Percentiles rank a stretch among this genome's conserved stretches.
Conservation (phyloP, 805 yeast genomes). For the Candida rishiriensis region DNA sequence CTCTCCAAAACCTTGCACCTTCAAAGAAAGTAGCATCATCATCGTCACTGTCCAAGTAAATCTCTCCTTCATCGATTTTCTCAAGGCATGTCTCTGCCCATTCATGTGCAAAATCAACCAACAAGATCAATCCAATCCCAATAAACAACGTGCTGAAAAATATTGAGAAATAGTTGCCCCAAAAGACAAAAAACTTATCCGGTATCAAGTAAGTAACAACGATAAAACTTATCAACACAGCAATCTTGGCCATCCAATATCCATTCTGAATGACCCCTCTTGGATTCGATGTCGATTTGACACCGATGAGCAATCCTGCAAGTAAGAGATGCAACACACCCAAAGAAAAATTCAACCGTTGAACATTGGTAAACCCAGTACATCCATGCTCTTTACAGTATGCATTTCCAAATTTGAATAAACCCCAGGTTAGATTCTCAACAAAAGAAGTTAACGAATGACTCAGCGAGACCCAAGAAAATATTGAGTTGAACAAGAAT, state of each 20-base stretch:
- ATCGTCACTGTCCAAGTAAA: conserved; percentile 44
- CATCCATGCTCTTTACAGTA: conserved; percentile 83
- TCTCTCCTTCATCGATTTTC: conserved; percentile 78
- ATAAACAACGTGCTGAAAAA: conserved; percentile 80
- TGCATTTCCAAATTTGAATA: conserved; percentile 48
- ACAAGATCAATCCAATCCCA: conserved; percentile 80
- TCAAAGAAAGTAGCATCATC: conserved; percentile 30
- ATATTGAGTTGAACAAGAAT: conserved; percentile 67
- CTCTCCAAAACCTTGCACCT: conserved; percentile 66
- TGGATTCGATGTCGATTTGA: conserved; percentile 71
- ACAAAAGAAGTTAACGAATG: conserved; percentile 73
- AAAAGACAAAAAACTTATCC: conserved; percentile 77
- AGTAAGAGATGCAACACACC: conserved; percentile 73
- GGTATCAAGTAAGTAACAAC: conserved; percentile 74
- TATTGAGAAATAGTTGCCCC: conserved; percentile 89
- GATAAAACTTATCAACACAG: conserved; percentile 52
- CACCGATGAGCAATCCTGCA: conserved; percentile 65
- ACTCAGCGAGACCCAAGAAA: conserved; percentile 91
- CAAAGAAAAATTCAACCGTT: conserved; percentile 81
- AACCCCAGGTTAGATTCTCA: conserved; percentile 64
- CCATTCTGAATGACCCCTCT: conserved; percentile 87
- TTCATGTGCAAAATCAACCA: conserved; percentile 96
- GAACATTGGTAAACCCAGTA: conserved; percentile 89
- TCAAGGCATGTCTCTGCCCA: conserved; percentile 97
- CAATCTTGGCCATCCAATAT: conserved; percentile 77